Percentiles rank a stretch among this genome's conserved stretches.
Evolutionary conservation across 2,329 filamentous ascomycete species (phyloP).

Genomic region (Harringtonia aguacate): DNA sequence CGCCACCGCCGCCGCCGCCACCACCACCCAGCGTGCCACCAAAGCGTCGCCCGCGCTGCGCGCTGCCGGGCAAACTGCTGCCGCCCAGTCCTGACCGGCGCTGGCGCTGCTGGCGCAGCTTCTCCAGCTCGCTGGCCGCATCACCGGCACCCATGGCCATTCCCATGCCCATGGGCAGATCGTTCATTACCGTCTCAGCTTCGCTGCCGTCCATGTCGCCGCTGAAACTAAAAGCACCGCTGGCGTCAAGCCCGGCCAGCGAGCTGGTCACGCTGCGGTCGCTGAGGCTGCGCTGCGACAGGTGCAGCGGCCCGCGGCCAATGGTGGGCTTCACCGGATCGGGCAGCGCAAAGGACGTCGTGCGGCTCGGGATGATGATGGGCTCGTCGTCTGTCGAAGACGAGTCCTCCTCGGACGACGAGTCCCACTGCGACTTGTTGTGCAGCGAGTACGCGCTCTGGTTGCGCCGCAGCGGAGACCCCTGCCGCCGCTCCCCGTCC

Average conservation of each 20-base stretch:
- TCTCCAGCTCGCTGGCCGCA: conserved; percentile 49
- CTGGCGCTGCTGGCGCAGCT: conserved; percentile 40
- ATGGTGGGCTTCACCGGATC: conserved; percentile 38
- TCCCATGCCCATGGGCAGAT: conserved; percentile 22
- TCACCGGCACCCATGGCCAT: conserved; percentile 32
- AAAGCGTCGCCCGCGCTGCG: conserved; percentile 4
- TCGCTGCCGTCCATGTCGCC: conserved; percentile 42
- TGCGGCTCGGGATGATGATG: conserved; percentile 53
- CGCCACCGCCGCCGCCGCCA: conserved; percentile 14
- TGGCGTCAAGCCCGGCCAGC: conserved; percentile 19
- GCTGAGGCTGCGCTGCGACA: conserved; percentile 33
- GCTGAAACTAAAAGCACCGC: conserved; percentile 11
- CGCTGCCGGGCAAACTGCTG: conserved; percentile 8
- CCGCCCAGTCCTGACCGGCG: conserved; percentile 13
- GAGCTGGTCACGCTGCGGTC: conserved; percentile 35
- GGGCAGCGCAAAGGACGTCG: conserved; percentile 45
- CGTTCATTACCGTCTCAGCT: conserved; percentile 45
- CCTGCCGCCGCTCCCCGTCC: conserved; percentile 18
- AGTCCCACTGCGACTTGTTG: conserved; percentile 25
- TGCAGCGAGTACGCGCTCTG: conserved; percentile 14
- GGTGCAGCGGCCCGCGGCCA: conserved; percentile 33
- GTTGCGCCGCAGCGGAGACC: conserved; percentile 9
- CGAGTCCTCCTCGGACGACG: conserved; percentile 35
- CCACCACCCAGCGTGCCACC: conserved; percentile 9
- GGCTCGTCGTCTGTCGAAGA: conserved; percentile 55